Evolutionary conservation across 345 rosid genomes (phyloP).

Genomic region (Capsella bursapastoris): DNA sequence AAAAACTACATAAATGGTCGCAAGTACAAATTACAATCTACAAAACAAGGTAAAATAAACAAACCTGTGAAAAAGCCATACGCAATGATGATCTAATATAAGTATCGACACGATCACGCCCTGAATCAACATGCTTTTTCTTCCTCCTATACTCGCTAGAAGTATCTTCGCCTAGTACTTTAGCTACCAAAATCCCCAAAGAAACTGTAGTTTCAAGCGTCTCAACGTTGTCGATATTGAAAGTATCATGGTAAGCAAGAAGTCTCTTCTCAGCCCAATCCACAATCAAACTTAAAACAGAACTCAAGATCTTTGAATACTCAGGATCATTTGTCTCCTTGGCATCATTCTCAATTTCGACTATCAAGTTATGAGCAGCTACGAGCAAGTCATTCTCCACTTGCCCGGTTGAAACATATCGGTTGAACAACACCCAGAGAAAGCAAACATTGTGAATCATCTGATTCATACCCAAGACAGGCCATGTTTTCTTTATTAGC

Average conservation of each 20-base stretch:
- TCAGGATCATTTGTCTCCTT: slow-evolving; percentile 61
- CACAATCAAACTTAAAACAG: slow-evolving; percentile 63
- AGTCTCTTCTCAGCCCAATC: slow-evolving; percentile 90
- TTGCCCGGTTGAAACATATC: slow-evolving; percentile 76
- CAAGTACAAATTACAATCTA: not conserved
- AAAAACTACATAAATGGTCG: slow-evolving; percentile 1
- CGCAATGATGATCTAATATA: slow-evolving; percentile 82
- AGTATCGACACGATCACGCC: slow-evolving; percentile 67
- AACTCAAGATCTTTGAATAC: slow-evolving; percentile 59
- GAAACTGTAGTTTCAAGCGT: slow-evolving; percentile 73
- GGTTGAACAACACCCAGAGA: slow-evolving; percentile 84
- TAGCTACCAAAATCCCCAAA: slow-evolving; percentile 69
- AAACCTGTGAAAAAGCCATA: slow-evolving; percentile 80
- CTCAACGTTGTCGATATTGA: slow-evolving; percentile 68
- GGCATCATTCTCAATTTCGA: slow-evolving; percentile 75
- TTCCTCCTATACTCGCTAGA: slow-evolving; percentile 68
- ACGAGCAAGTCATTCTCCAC: slow-evolving; percentile 76
- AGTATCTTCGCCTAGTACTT: slow-evolving; percentile 64
- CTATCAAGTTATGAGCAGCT: slow-evolving; percentile 72
- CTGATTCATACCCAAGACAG: slow-evolving; percentile 75
- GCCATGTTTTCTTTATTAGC: slow-evolving; percentile 92
- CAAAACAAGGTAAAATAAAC: slow-evolving; percentile 17
- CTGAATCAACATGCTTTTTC: slow-evolving; percentile 61
- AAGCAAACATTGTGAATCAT: slow-evolving; percentile 82
- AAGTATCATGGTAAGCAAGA: slow-evolving; percentile 79